Base-by-base conservation (phyloP, 345 rosid species). In the Trapa incisa region DNA sequence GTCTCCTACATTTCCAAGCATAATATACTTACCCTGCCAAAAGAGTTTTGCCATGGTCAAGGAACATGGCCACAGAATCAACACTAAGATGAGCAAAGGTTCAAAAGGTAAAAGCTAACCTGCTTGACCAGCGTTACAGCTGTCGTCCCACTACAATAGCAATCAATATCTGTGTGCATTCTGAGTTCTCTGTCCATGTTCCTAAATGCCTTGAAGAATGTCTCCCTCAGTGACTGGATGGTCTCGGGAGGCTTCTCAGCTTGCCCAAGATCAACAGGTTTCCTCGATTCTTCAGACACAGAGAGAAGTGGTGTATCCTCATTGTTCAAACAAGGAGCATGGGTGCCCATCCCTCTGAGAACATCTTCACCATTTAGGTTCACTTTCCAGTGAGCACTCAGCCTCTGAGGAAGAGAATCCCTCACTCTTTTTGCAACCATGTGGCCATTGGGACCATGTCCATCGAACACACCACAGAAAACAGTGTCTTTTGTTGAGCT, bases 381-480 rank as follows among this genome's bases (percentile, higher is more conserved):
- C 61, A 85, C 86, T 75, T 91, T 94, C 94, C 96, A 89, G 11
- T 86, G 80, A 70, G 98, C 72, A 80, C 84, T 85, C 80, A 95
- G 71, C 67, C 84, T 91, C 69, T 80, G 78, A 37, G 99, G 99
- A 78, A 95, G 98, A 68, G 80, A 80, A 76, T 95, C 99, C 75
- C 99, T 81, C 66, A 95, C 98, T 80, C 83, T 87, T 80, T 78
- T 95, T 47, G 99, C 99, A 75, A 91, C 99, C 96, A 89, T 76
- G 74, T 95, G 98, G 71, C 99, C 99, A 66, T 75, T 85, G 0
- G 99, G 99, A 60, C 99, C 99, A 53, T 95, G 99, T 32, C 99
- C 99, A 83, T 95, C 99, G 78, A 95, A 95, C 58, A 95, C 89
- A 65, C 99, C 99, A 77, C 98, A 89, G 77, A 95, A 91, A 57